Evolutionary conservation across 1,284 basidiomycete genomes (phyloP), one percentile per base, ranked within the genome.

Genomic region (Rhodotorula sp.): DNA sequence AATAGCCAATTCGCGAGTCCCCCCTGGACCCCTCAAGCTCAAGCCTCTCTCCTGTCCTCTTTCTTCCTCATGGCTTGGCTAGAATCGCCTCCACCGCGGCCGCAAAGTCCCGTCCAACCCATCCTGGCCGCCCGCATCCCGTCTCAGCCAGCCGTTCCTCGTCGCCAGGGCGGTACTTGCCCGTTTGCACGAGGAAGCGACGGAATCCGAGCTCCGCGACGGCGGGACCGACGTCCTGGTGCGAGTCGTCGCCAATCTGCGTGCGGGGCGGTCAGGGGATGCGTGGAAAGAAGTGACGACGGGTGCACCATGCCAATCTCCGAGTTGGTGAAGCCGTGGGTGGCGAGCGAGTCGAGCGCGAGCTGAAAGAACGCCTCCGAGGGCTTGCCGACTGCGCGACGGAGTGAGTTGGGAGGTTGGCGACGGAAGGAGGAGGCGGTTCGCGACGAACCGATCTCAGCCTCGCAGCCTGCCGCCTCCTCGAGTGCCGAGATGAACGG

Each of bases 121-220:
- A 71, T n/a, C 66, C 69, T 1, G 72, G 72, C 36, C 59, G 29
- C 4, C 29, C 22, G 19, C 36, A 51, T 13, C 27, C n/a, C 50
- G 0, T 8, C 12, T 15, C n/a, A 1, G n/a, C 53, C 71, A 75
- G 66, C 60, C 80, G 81, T 2, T 53, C 72, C 78, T 89, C 88
- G 75, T 89, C 88, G 10, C 87, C 87, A 12, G 80, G 32, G 25
- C 87, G 83, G 77, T 88, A 89, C 74, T 89, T 89, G 21, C 88
- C 88, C 9, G 88, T 88, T 90, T 90, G 85, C 37, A 91, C 92
- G 75, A 89, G 86, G 77, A 89, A 89, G 51, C 85, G 84, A 78
- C 90, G 88, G 60, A 92, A 86, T 17, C 87, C 87, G 77, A 92
- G 91, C 80, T 91, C 91, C 57, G 85, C 84, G 29, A 92, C 90